Conservation (phyloP, 2,329 filamentous ascomycete genomes). For the Colletotrichum plurivorum region DNA sequence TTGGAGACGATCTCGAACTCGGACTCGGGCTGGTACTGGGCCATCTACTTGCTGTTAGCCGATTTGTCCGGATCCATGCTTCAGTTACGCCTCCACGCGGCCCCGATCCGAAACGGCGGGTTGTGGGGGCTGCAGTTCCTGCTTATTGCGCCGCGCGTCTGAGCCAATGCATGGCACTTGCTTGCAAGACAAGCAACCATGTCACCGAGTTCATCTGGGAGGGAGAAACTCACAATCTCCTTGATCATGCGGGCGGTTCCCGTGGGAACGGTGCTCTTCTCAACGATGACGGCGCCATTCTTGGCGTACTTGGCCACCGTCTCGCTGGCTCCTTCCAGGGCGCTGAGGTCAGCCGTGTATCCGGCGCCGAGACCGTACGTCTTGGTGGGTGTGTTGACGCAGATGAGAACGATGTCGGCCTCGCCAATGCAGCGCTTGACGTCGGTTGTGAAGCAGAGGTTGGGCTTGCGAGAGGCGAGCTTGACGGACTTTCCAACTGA, state of each 20-base stretch:
- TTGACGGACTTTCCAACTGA: constrained; percentile 50
- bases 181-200: background rate
- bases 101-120: background rate
- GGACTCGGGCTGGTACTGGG: constrained; percentile 71
- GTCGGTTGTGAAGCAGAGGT: constrained; percentile 82
- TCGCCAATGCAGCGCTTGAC: constrained; percentile 72
- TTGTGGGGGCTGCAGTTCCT: background rate
- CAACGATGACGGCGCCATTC: constrained; percentile 80
- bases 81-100: background rate
- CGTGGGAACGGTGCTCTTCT: constrained; percentile 86
- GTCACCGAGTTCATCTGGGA: background rate
- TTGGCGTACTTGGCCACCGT: constrained; percentile 77
- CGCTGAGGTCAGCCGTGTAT: constrained; percentile 79
- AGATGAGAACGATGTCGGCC: constrained; percentile 81
- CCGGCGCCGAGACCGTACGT: constrained; percentile 77
- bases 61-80: background rate
- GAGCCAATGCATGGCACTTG: background rate
- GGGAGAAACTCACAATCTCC: constrained; percentile 68
- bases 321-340: constrained; percentile 78
- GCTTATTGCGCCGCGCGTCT: background rate
- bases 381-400: constrained; percentile 87
- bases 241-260: constrained; percentile 79
- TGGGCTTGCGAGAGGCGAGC: constrained; percentile 66
- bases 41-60: constrained; percentile 57
- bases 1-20: constrained; percentile 85